Percentiles rank a stretch among this genome's conserved stretches.
These are phyloP conservation scores for Chondrostereum purpureum DNA, from an alignment of 1,284 basidiomycete genomes.

Conservation along the genomic window DNA sequence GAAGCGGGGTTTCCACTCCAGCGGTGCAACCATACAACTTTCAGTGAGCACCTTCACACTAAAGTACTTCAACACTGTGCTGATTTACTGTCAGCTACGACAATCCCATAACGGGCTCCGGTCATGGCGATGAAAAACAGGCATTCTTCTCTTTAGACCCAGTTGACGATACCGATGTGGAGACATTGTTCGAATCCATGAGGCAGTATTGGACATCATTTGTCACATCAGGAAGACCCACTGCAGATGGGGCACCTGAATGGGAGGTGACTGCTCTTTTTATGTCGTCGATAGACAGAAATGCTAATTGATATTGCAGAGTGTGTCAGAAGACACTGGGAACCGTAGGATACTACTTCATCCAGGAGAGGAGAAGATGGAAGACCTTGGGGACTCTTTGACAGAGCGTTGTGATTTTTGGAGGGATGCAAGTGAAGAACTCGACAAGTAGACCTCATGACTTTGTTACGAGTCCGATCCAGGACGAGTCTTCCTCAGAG, in stretches of 20 bases:
- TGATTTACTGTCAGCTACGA: conserved; percentile 1
- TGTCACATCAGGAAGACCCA: conserved; percentile 23
- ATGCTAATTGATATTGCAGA: background rate
- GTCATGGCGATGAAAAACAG: conserved; percentile 26
- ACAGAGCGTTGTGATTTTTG: background rate
- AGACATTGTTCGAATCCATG: conserved; percentile 28
- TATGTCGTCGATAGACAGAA: background rate
- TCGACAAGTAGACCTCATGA: no score
- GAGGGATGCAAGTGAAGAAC: background rate
- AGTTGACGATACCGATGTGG: conserved; percentile 17
- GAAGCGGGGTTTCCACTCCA: background rate
- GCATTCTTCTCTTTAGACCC: conserved; percentile 25
- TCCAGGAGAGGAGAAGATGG: background rate
- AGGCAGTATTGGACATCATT: conserved; percentile 31
- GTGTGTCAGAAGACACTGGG: background rate
- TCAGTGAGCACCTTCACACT: background rate
- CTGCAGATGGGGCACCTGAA: conserved; percentile 11
- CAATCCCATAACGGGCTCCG: background rate
- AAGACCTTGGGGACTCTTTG: background rate
- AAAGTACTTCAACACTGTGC: background rate
- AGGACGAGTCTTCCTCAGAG: no score
- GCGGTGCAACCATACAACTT: background rate
- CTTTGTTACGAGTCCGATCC: no score
- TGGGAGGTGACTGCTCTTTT: background rate
- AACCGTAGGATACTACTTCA: background rate